A percentile compares a stretch with the other conserved stretches of the same genome.
Conservation (phyloP, 2,329 filamentous ascomycete species). For the Aspergillus luchuensis region DNA sequence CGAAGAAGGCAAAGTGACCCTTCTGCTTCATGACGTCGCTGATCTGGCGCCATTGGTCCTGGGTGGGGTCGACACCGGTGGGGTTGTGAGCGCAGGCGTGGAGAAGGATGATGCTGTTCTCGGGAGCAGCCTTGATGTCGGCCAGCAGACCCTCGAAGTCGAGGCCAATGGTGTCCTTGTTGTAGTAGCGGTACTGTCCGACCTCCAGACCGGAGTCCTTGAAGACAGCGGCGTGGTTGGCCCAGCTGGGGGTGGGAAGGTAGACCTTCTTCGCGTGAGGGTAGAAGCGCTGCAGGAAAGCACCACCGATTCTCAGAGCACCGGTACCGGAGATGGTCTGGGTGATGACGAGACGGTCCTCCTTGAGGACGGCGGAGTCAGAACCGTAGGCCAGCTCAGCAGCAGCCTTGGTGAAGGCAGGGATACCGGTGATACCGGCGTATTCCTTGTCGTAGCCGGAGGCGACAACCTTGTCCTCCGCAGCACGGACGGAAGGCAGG, state of each 20-base stretch:
- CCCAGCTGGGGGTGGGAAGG: slow-evolving; percentile 95
- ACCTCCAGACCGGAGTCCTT: slow-evolving; percentile 87
- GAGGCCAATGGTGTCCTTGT: slow-evolving; percentile 96
- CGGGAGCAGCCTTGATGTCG: slow-evolving; percentile 86
- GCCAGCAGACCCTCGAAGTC: slow-evolving; percentile 93
- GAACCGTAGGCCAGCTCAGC: slow-evolving; percentile 87
- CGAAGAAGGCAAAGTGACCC: slow-evolving; percentile 93
- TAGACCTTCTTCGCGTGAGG: slow-evolving; percentile 93
- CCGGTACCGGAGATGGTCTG: slow-evolving; percentile 98
- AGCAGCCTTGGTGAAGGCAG: slow-evolving; percentile 89
- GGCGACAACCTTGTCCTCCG: slow-evolving; percentile 82
- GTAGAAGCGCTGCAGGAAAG: slow-evolving; percentile 90
- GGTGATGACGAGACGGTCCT: slow-evolving; percentile 81
- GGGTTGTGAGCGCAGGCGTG: slow-evolving; percentile 99
- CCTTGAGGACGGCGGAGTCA: slow-evolving; percentile 72
- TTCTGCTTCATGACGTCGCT: slow-evolving; percentile 81
- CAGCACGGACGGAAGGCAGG: slow-evolving; percentile 85
- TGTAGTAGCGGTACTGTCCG: slow-evolving; percentile 97
- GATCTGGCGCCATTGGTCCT: slow-evolving; percentile 91
- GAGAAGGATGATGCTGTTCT: slow-evolving; percentile 85
- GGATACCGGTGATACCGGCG: slow-evolving; percentile 93
- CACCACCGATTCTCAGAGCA: slow-evolving; percentile 89
- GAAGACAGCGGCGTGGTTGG: slow-evolving; percentile 97
- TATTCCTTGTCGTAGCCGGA: slow-evolving; percentile 92
- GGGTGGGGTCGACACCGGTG: slow-evolving; percentile 90